Evolutionary conservation across 1,139 yeast species (phyloP).

Genomic region (Yamadazyma siamensis): DNA sequence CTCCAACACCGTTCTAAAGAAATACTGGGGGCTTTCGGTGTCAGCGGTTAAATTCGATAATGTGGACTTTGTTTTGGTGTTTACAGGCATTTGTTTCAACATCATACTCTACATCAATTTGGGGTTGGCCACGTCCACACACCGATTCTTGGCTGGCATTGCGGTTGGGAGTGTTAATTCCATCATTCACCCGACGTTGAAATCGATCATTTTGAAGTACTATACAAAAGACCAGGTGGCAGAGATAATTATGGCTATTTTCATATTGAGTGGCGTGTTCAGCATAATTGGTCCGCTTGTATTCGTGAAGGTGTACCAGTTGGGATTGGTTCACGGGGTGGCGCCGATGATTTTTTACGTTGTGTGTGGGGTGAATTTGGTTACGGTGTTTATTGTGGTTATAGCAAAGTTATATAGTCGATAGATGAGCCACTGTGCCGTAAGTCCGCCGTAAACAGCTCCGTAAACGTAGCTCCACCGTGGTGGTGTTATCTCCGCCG

Average conservation of each 20-base stretch:
- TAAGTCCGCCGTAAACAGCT: neutral
- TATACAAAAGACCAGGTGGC: slow-evolving; percentile 39
- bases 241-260: slow-evolving; percentile 38
- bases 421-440: too few relatives aligned
- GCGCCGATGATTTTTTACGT: slow-evolving; percentile 7
- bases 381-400: slow-evolving; percentile 1
- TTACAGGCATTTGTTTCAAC: slow-evolving; percentile 33
- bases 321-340: slow-evolving; percentile 6
- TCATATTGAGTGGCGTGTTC: slow-evolving; percentile 22
- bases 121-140: slow-evolving; percentile 17
- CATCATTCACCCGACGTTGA: slow-evolving; percentile 29
- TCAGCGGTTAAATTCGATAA: slow-evolving; percentile 47
- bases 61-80: slow-evolving; percentile 45
- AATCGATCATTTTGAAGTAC: slow-evolving; percentile 34
- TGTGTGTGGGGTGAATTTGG: slow-evolving; percentile 5
- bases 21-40: slow-evolving; percentile 23
- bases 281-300: slow-evolving; percentile 18
- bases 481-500: neutral
- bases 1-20: slow-evolving; percentile 24
- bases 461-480: neutral
- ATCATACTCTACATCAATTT: slow-evolving; percentile 36
- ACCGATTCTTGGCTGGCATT: slow-evolving; percentile 17
- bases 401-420: too few relatives aligned
- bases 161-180: slow-evolving; percentile 49
- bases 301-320: slow-evolving; percentile 22